A percentile compares a stretch with the other conserved stretches of the same genome.
phyloP scores from a whole-genome alignment of 2,329 filamentous ascomycete genomes.

The Penicillium sp. region DNA sequence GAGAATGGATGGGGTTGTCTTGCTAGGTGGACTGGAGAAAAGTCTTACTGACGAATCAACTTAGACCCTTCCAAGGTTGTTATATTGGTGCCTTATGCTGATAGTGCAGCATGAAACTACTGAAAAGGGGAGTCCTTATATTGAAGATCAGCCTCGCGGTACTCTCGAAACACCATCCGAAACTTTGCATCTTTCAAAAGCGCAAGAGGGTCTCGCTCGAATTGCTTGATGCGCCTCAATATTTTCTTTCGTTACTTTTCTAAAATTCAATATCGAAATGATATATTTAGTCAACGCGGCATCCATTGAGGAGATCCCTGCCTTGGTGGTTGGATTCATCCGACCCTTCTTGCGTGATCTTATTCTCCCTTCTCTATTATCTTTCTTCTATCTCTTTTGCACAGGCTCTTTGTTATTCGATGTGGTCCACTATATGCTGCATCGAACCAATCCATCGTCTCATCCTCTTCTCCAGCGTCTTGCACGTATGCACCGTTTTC shows the following conservation, averaged over 20 bases:
- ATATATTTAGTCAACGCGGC: neutral
- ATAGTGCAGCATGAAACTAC: neutral
- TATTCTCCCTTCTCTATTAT: neutral
- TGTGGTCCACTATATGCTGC: slow-evolving; percentile 15
- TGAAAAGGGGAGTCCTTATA: neutral
- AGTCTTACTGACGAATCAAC: neutral
- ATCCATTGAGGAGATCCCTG: neutral
- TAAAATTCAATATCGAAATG: neutral
- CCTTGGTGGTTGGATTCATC: neutral
- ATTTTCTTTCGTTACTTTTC: neutral
- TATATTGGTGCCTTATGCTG: neutral
- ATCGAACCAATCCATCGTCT: slow-evolving; percentile 15
- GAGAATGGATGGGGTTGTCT: neutral
- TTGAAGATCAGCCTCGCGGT: neutral
- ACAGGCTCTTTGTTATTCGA: slow-evolving; percentile 21
- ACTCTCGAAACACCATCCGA: neutral
- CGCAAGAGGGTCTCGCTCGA: neutral
- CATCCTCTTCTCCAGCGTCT: slow-evolving; percentile 15
- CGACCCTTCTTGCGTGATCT: neutral
- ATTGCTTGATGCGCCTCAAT: neutral
- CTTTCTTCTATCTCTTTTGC: slow-evolving; percentile 14
- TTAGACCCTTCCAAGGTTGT: neutral
- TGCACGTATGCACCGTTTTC: slow-evolving; percentile 17
- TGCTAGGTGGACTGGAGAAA: neutral
- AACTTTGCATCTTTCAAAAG: neutral